Conservation (phyloP, 129 eudicot genomes). For the Chrysanthemum lavandulifolium region DNA sequence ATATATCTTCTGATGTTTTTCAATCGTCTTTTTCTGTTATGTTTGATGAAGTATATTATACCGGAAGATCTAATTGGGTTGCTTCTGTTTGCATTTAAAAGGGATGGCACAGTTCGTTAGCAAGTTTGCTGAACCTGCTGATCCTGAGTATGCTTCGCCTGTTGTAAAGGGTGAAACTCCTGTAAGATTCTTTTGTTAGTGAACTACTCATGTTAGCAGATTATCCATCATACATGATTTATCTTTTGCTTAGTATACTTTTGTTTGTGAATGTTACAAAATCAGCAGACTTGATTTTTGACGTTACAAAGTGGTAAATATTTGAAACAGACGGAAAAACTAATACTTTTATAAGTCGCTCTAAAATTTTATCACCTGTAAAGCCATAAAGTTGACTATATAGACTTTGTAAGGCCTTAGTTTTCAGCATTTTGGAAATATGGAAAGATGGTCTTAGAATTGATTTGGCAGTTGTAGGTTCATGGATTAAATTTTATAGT, state of each 20-base stretch:
- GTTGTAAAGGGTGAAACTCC: constrained; percentile 78
- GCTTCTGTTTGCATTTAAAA: not conserved
- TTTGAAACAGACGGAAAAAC: not conserved
- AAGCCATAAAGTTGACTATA: not conserved
- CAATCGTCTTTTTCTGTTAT: not conserved
- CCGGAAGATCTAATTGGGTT: constrained; percentile 10
- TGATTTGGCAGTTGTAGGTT: not conserved
- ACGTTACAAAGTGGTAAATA: not conserved
- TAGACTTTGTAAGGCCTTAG: not conserved
- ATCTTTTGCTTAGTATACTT: not conserved
- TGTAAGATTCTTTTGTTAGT: constrained; percentile 47
- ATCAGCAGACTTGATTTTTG: not conserved
- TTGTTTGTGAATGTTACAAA: not conserved
- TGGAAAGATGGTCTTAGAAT: not conserved
- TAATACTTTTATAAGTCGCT: too few relatives aligned
- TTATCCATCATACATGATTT: not conserved
- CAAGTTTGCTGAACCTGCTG: constrained; percentile 76
- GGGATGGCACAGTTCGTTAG: constrained; percentile 52
- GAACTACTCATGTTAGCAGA: not conserved
- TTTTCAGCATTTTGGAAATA: not conserved
- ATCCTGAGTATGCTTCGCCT: constrained; percentile 90
- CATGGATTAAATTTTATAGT: too few relatives aligned
- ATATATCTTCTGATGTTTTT: constrained; percentile 3
- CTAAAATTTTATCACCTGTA: not conserved
- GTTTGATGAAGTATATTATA: not conserved